Percentiles rank a stretch among this genome's conserved stretches.
phyloP scores from a whole-genome alignment of 306 rosid species.

The Corylus americana region DNA sequence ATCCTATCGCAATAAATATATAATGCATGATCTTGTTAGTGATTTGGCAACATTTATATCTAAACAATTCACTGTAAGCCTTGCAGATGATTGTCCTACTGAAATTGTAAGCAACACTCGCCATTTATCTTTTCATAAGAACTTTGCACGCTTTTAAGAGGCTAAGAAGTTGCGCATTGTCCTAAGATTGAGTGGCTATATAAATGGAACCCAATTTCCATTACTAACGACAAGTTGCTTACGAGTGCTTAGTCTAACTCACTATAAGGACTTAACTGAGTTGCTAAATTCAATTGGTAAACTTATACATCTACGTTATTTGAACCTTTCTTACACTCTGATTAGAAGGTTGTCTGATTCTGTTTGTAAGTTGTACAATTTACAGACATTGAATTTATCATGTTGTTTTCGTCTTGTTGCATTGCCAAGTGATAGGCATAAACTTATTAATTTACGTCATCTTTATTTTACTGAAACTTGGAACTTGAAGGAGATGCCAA shows the following conservation, averaged over 20 bases:
- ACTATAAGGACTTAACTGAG: neutral
- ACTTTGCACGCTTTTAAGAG: too few relatives aligned
- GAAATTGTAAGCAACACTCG: neutral
- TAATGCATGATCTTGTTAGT: conserved; percentile 33
- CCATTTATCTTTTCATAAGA: too few relatives aligned
- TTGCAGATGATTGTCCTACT: neutral
- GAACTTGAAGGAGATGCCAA: neutral
- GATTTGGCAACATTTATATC: conserved; percentile 22
- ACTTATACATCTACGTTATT: neutral
- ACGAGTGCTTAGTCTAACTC: conserved; percentile 1
- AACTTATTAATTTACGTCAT: neutral
- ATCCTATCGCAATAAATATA: too few relatives aligned
- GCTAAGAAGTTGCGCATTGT: too few relatives aligned
- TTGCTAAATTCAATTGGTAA: neutral
- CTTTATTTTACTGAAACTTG: neutral
- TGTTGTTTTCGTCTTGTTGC: neutral
- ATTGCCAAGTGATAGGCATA: neutral
- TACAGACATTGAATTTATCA: neutral
- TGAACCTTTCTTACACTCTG: neutral
- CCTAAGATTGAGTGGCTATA: too few relatives aligned
- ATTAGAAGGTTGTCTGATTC: neutral
- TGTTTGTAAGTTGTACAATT: neutral
- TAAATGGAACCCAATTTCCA: too few relatives aligned
- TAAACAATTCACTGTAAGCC: neutral
- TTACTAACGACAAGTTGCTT: neutral